Evolutionary conservation across 805 yeast species (phyloP), one percentile per base, ranked within the genome.

Genomic region (Zygosaccharomyces kombuchaensis): DNA sequence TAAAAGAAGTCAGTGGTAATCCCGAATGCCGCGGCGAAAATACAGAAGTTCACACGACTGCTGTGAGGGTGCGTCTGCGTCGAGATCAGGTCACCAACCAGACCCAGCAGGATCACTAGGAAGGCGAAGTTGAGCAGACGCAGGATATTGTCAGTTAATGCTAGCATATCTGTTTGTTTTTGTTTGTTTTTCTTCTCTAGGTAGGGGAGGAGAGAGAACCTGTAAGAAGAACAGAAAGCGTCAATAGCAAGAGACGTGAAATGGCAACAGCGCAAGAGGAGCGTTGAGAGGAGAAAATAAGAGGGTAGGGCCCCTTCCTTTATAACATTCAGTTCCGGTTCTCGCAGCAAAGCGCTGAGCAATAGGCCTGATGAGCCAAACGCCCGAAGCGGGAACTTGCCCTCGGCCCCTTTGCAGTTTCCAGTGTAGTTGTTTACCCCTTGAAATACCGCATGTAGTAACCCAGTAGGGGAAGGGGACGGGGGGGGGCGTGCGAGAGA

Each of bases 11-110:
- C 87, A 45, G 91, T 80, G 51, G 88, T 76, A 23, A 93, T 56
- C 56, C 87, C 96, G 69, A 85, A 93, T 31, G 91, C 87, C 35
- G 95, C 81, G 31, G 96, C 81, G 66, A 93, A 93, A 48, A 93
- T 80, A 53, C 77, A 84, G 68, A 85, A 89, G 75, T 88, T 89
- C 54, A 93, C 95, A 70, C 93, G 93, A 40, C 96, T 82, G 57
- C 68, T 70, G 45, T 63, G 54, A 21, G 25, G 26, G 34, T 37
- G 21, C 34, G 53, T 31, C 64, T 78, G 73, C 60, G 78, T 77
- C 50, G 87, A 86, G 48, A 87, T 83, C 60, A 91, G 78, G n/a
- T 93, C 84, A 56, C 89, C 96, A 54, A 93, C 79, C 60, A 91
- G 76, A 67, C 96, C 99, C 52, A 93, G 79, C 45, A 82, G 78